phyloP scores from a whole-genome alignment of 2,329 filamentous ascomycete species.

The Xylaria sp. region DNA sequence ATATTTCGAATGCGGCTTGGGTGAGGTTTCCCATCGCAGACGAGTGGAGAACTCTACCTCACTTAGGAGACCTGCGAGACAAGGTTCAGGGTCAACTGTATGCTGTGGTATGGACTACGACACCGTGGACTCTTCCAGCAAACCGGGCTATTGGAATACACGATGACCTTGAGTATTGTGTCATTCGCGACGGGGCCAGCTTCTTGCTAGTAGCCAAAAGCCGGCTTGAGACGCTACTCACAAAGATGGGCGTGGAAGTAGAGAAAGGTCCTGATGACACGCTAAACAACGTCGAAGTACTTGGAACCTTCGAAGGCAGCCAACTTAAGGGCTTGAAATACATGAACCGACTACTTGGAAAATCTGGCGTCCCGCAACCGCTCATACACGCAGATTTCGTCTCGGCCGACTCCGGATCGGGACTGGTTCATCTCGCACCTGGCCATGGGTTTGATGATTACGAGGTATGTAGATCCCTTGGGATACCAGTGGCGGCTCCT shows the following conservation, averaged over 20 bases:
- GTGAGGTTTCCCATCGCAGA: conserved; percentile 73
- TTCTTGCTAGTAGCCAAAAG: conserved; percentile 73
- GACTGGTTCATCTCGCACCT: conserved; percentile 91
- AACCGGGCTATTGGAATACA: conserved; percentile 89
- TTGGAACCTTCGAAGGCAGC: conserved; percentile 64
- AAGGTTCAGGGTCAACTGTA: conserved; percentile 57
- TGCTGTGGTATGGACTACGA: conserved; percentile 98
- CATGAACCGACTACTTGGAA: conserved; percentile 68
- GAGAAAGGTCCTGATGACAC: conserved; percentile 11
- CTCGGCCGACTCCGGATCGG: conserved; percentile 85
- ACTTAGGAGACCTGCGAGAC: conserved; percentile 43
- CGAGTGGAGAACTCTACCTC: conserved; percentile 40
- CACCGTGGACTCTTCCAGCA: conserved; percentile 94
- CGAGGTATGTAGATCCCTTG: conserved; percentile 71
- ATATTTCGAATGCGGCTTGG: conserved; percentile 73
- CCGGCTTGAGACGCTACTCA: conserved; percentile 63
- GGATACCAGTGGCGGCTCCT: conserved; percentile 77
- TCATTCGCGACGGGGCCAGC: conserved; percentile 61
- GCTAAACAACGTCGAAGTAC: conserved; percentile 40
- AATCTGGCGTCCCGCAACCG: conserved; percentile 60
- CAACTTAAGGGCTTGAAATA: conserved; percentile 70
- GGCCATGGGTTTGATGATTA: conserved; percentile 98
- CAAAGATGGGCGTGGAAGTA: conserved; percentile 50
- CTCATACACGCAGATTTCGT: conserved; percentile 89
- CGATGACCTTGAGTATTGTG: conserved; percentile 70